Percentiles rank a stretch among this genome's conserved stretches.
Evolutionary conservation across 148 eudicot species (phyloP).

Genomic region (Nyssa sinensis): DNA sequence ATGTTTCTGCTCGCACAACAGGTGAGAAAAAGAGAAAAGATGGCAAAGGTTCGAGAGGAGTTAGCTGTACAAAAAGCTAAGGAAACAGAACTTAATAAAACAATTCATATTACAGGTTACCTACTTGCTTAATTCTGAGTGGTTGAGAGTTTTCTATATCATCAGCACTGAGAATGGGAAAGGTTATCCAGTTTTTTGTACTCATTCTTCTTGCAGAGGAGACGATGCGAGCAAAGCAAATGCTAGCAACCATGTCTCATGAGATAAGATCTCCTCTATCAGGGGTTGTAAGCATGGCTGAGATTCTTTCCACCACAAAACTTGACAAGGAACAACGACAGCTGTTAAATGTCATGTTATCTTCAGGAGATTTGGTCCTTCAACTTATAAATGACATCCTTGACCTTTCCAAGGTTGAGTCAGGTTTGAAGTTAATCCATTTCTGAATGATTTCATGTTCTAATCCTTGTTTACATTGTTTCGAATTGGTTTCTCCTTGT

Average conservation of each 20-base stretch:
- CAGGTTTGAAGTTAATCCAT: constrained; percentile 52
- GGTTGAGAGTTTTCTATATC: background rate
- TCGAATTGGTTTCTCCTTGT: background rate
- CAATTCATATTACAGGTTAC: constrained; percentile 83
- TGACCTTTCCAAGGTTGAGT: constrained; percentile 90
- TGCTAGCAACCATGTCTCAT: constrained; percentile 97
- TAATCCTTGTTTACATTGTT: background rate
- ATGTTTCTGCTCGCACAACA: constrained; percentile 24
- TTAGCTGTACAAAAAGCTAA: constrained; percentile 92
- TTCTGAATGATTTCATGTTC: background rate
- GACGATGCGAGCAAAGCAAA: constrained; percentile 92
- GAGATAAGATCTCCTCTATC: constrained; percentile 93
- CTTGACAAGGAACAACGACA: constrained; percentile 74
- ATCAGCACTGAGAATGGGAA: background rate
- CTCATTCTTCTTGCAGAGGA: constrained; percentile 56
- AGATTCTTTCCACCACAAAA: constrained; percentile 69
- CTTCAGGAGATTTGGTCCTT: constrained; percentile 91
- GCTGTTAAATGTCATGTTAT: constrained; percentile 73
- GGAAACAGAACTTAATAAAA: constrained; percentile 92
- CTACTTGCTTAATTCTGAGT: background rate
- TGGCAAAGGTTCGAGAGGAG: constrained; percentile 87
- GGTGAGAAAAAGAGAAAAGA: constrained; percentile 86
- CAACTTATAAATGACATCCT: constrained; percentile 94
- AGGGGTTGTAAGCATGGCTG: constrained; percentile 94
- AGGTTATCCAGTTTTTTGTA: background rate